These are phyloP conservation scores for Saturnispora zaruensis DNA, from an alignment of 805 yeast species.

Conservation along the genomic window DNA sequence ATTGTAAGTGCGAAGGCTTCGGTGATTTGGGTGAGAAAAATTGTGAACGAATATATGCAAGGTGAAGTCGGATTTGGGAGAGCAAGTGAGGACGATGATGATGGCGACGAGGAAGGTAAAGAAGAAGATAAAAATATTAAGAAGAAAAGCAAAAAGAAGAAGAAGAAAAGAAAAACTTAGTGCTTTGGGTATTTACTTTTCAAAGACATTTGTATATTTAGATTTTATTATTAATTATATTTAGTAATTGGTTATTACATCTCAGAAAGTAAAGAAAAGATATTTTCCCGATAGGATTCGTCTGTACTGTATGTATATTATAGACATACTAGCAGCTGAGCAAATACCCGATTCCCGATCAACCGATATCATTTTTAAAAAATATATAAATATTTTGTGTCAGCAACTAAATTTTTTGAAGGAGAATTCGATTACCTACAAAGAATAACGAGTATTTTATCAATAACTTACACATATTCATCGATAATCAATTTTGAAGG, in stretches of 20 bases:
- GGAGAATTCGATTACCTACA: too few species aligned
- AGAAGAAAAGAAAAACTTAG: slow-evolving; percentile 9
- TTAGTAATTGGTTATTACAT: not conserved
- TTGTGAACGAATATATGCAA: slow-evolving; percentile 14
- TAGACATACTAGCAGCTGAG: too few species aligned
- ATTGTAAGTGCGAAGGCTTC: slow-evolving; percentile 2
- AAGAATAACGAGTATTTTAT: too few species aligned
- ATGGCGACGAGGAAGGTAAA: not conserved
- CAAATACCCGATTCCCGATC: too few species aligned
- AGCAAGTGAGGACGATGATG: not conserved
- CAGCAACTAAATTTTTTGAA: too few species aligned
- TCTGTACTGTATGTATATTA: too few species aligned
- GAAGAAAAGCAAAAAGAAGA: slow-evolving; percentile 4
- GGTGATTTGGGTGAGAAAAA: slow-evolving; percentile 5
- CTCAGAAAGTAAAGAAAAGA: too few species aligned
- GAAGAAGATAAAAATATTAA: not conserved
- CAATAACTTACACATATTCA: too few species aligned
- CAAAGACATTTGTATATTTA: not conserved
- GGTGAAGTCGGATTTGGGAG: slow-evolving; percentile 33
- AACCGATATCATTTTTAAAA: too few species aligned
- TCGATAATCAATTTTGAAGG: too few species aligned
- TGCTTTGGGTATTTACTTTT: not conserved
- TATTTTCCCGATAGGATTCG: too few species aligned
- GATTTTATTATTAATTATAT: not conserved
- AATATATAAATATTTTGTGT: too few species aligned